These are phyloP conservation scores for Phytopythium delawarense DNA, from an alignment of 352 stramenopile genomes.

Conservation along the genomic window DNA sequence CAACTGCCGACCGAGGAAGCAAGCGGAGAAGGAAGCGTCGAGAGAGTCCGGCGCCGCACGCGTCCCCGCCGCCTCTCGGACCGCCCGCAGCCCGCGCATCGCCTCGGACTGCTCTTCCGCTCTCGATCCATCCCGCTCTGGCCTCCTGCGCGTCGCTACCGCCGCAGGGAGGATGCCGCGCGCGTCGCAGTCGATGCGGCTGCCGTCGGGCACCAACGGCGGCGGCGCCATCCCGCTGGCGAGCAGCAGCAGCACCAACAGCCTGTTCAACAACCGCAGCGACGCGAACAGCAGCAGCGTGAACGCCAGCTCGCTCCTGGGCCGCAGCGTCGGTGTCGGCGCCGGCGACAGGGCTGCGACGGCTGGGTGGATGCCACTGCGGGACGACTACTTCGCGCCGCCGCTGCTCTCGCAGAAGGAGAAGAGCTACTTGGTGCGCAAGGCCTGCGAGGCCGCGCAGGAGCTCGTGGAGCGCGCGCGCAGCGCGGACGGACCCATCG, in stretches of 20 bases:
- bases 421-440: conserved; percentile 72
- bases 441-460: conserved; percentile 73
- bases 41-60: not conserved
- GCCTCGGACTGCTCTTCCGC: not conserved
- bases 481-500: conserved; percentile 49
- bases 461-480: conserved; percentile 75
- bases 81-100: not conserved
- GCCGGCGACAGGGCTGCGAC: conserved; percentile 5
- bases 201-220: not conserved
- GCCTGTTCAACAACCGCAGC: not conserved
- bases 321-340: conserved; percentile 5
- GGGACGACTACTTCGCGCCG: conserved; percentile 72
- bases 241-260: conserved; percentile 4
- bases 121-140: not conserved
- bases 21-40: not conserved
- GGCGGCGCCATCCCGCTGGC: not conserved
- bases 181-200: conserved; percentile 8
- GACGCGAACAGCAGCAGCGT: not conserved
- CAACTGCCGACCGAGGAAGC: not conserved
- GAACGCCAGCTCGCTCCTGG: conserved; percentile 8
- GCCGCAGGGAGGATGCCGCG: not conserved
- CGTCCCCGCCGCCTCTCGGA: no score
- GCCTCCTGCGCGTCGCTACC: not conserved
- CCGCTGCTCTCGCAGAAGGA: conserved; percentile 64
- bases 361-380: conserved; percentile 59